Percentiles rank a stretch among this genome's conserved stretches.
phyloP scores from a whole-genome alignment of 345 rosid species.

The Syzygium grande region DNA sequence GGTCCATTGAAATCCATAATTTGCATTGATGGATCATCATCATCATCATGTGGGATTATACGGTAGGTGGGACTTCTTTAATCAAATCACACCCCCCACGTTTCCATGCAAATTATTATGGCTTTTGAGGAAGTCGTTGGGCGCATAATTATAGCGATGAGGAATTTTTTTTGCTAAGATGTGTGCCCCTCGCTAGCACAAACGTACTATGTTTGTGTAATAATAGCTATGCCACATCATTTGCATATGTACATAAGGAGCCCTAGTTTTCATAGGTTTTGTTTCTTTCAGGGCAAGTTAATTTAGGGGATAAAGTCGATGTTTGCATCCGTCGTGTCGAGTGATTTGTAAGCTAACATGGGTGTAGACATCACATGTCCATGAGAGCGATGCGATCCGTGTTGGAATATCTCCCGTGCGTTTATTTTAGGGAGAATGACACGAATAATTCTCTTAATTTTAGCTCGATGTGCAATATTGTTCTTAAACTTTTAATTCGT shows the following conservation, averaged over 20 bases:
- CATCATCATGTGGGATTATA: not conserved
- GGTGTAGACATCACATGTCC: too few relatives aligned
- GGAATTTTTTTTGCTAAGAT: not conserved
- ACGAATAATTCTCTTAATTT: not conserved
- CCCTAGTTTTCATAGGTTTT: not conserved
- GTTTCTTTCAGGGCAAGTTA: not conserved
- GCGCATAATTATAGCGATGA: not conserved
- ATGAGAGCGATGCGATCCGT: not conserved
- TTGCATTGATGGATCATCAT: not conserved
- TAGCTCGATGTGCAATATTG: rapidly evolving
- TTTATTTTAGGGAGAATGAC: too few relatives aligned
- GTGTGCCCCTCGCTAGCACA: not conserved
- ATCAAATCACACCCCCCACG: not conserved
- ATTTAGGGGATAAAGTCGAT: not conserved
- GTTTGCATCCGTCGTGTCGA: not conserved
- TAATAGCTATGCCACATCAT: not conserved
- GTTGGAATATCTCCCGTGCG: not conserved
- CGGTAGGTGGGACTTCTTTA: not conserved
- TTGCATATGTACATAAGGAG: not conserved
- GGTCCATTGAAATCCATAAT: not conserved
- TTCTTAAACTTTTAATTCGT: rapidly evolving
- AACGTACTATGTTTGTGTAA: not conserved
- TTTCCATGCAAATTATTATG: not conserved
- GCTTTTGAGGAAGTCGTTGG: not conserved
- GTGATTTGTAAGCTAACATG: not conserved